Evolutionary conservation across 306 rosid genomes (phyloP).

Genomic region (Gastrolobium bilobum): DNA sequence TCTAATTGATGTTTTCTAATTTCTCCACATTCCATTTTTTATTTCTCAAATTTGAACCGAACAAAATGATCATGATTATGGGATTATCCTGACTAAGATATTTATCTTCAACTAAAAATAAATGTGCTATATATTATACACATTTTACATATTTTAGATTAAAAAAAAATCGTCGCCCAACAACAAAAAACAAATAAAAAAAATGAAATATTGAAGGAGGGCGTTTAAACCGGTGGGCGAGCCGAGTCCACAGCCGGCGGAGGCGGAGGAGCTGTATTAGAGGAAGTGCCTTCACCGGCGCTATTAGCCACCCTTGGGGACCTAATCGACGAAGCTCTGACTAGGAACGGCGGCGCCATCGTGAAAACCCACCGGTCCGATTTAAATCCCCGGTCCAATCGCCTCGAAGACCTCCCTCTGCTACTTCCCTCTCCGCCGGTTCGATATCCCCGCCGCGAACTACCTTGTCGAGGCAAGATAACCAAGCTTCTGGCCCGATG

Average conservation of each 20-base stretch:
- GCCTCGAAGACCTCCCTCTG: constrained; percentile 56
- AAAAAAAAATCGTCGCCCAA: neutral
- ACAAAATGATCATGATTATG: neutral
- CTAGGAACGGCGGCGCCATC: constrained; percentile 74
- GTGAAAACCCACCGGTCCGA: constrained; percentile 91
- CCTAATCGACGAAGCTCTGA: constrained; percentile 74
- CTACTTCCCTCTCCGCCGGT: constrained; percentile 70
- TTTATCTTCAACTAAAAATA: neutral
- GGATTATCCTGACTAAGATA: neutral
- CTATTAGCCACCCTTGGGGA: constrained; percentile 61
- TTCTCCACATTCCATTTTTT: neutral
- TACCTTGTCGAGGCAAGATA: constrained; percentile 65
- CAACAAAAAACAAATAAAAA: constrained; percentile 37
- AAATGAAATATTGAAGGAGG: neutral
- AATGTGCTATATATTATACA: constrained; percentile 34
- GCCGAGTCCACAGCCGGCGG: constrained; percentile 36
- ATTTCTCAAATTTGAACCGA: neutral
- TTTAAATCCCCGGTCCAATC: constrained; percentile 65
- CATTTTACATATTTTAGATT: constrained; percentile 22
- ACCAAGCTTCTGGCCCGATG: constrained; percentile 77
- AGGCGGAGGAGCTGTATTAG: neutral
- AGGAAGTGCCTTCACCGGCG: constrained; percentile 55
- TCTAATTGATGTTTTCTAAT: neutral
- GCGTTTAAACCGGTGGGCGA: constrained; percentile 58
- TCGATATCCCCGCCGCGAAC: constrained; percentile 74